These are phyloP conservation scores for Phaffia tasmanica DNA, from an alignment of 768 basidiomycete genomes.

Conservation along the genomic window DNA sequence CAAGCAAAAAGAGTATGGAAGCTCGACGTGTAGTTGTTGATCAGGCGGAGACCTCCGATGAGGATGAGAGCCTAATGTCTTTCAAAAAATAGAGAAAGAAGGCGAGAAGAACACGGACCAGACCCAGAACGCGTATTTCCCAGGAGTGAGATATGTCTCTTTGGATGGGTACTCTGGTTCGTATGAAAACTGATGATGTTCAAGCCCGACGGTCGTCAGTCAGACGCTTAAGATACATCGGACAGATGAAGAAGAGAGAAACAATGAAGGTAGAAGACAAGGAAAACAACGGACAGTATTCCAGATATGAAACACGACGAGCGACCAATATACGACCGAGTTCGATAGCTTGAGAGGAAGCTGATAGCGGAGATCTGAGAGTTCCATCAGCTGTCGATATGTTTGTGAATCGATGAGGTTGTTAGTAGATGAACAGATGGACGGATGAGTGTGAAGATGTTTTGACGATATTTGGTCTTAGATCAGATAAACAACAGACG, in stretches of 20 bases:
- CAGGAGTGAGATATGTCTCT: conserved; percentile 89
- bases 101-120: conserved; percentile 47
- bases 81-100: neutral
- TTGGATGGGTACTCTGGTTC: conserved; percentile 39
- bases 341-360: conserved; percentile 23
- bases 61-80: neutral
- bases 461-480: too few species aligned
- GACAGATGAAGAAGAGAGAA: neutral
- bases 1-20: neutral
- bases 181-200: neutral
- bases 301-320: conserved; percentile 21
- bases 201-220: neutral
- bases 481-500: too few species aligned
- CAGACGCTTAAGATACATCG: neutral
- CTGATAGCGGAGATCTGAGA: conserved; percentile 4
- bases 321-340: conserved; percentile 11
- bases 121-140: conserved; percentile 80
- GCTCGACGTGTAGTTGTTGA: neutral
- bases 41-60: conserved; percentile 1
- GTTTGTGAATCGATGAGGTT: too few species aligned
- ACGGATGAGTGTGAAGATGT: too few species aligned
- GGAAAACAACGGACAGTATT: conserved; percentile 16
- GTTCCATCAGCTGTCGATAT: neutral
- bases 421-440: too few species aligned
- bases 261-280: neutral